Conservation (phyloP, 2,329 filamentous ascomycete species). For the Apiospora pterosperma region DNA sequence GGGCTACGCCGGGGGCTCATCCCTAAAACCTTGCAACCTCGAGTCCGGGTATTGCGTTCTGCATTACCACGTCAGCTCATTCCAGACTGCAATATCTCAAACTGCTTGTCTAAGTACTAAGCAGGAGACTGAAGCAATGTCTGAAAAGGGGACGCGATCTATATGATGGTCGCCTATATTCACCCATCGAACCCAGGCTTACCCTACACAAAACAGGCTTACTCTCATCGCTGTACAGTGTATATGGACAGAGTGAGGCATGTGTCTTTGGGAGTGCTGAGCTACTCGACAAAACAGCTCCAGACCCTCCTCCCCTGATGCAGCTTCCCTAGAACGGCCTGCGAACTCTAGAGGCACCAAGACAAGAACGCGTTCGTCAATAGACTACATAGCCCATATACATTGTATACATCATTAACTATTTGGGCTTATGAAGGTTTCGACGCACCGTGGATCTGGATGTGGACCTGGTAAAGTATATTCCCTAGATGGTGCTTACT, state of each 20-base stretch:
- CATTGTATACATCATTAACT: not conserved
- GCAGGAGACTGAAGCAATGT: not conserved
- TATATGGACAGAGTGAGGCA: not conserved
- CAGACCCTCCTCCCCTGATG: not conserved
- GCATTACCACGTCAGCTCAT: too few relatives aligned
- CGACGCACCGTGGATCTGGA: not conserved
- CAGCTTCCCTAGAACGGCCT: not conserved
- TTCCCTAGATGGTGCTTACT: not conserved
- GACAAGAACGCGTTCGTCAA: not conserved
- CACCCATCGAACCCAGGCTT: not conserved
- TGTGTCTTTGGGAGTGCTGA: not conserved
- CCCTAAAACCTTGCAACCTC: not conserved
- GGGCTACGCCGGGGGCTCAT: not conserved
- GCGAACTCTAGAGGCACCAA: not conserved
- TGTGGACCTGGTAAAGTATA: not conserved
- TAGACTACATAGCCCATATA: too few relatives aligned
- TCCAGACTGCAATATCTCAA: not conserved
- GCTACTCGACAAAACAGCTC: not conserved
- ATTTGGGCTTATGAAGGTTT: not conserved
- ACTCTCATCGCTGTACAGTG: not conserved
- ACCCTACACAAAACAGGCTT: not conserved
- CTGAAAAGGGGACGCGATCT: not conserved
- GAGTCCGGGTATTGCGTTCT: not conserved
- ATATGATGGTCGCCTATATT: not conserved
- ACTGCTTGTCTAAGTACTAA: not conserved